Conservation (phyloP, 192 early-diverging fungal genomes). For the Backusella mclennaniae region DNA sequence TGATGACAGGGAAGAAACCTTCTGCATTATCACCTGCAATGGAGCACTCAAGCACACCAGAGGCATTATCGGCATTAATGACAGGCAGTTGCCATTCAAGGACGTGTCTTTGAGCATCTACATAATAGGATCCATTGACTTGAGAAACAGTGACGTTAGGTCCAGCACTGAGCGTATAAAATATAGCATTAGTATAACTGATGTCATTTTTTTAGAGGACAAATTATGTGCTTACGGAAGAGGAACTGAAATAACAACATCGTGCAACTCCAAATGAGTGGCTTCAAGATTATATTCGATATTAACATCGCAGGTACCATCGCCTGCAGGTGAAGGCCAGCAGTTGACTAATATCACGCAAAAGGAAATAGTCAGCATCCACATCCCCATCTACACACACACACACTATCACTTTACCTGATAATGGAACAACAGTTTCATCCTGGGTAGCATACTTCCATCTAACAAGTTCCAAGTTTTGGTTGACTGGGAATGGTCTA, state of each 20-base stretch:
- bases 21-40: conserved; percentile 73
- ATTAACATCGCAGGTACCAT: conserved; percentile 90
- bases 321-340: conserved; percentile 92
- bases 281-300: conserved; percentile 94
- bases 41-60: conserved; percentile 85
- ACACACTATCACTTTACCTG: conserved; percentile 46
- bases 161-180: conserved; percentile 4
- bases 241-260: conserved; percentile 89
- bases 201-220: not conserved
- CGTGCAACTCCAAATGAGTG: conserved; percentile 74
- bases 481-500: conserved; percentile 82
- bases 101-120: conserved; percentile 66
- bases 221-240: conserved; percentile 61
- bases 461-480: conserved; percentile 82
- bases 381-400: not conserved
- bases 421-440: conserved; percentile 82
- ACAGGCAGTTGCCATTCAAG: conserved; percentile 87
- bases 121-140: conserved; percentile 78
- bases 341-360: conserved; percentile 76
- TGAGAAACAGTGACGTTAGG: conserved; percentile 67
- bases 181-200: conserved; percentile 3
- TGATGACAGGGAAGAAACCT: conserved; percentile 84
- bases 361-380: not conserved
- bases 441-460: conserved; percentile 86
- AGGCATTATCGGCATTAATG: conserved; percentile 74